A percentile compares a stretch with the other conserved stretches of the same genome.
phyloP scores from a whole-genome alignment of 2,329 filamentous ascomycete species.

The Sporothrix protearum region DNA sequence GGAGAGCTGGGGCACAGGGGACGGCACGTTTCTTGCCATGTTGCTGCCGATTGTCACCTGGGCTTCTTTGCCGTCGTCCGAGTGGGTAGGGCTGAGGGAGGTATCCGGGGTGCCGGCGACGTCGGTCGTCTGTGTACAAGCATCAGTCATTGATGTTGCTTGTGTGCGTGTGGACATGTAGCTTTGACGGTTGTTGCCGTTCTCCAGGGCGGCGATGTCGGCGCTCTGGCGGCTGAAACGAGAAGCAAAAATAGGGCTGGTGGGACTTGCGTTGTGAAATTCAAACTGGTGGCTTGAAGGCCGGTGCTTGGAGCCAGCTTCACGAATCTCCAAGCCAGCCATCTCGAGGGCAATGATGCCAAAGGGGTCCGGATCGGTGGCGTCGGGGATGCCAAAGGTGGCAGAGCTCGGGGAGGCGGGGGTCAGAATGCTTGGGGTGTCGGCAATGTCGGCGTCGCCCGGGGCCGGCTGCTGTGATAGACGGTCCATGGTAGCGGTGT shows the following conservation, averaged over 20 bases:
- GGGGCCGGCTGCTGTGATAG: conserved; percentile 67
- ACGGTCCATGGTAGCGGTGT: conserved; percentile 62
- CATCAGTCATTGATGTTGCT: conserved; percentile 66
- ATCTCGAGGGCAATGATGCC: conserved; percentile 87
- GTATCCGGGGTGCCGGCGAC: conserved; percentile 51
- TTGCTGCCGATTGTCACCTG: not conserved
- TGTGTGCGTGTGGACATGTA: conserved; percentile 70
- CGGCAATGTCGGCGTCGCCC: conserved; percentile 61
- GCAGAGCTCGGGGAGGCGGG: conserved; percentile 37
- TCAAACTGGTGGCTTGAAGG: conserved; percentile 79
- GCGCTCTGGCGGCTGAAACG: conserved; percentile 63
- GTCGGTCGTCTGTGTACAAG: conserved; percentile 63
- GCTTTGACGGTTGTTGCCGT: conserved; percentile 68
- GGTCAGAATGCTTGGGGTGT: conserved; percentile 41
- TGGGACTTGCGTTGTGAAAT: conserved; percentile 66
- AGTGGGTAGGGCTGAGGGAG: conserved; percentile 51
- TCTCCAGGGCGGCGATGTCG: conserved; percentile 55
- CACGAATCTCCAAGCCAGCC: conserved; percentile 82
- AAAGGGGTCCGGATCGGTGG: conserved; percentile 84
- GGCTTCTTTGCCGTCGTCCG: conserved; percentile 46
- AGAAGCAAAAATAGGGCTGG: conserved; percentile 62
- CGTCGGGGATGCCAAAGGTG: conserved; percentile 69
- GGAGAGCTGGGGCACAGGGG: conserved; percentile 12
- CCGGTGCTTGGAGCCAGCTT: conserved; percentile 74
- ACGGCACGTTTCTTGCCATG: not conserved